A percentile compares a stretch with the other conserved stretches of the same genome.
Conservation (phyloP, 768 basidiomycete genomes). For the Suillus americanus region DNA sequence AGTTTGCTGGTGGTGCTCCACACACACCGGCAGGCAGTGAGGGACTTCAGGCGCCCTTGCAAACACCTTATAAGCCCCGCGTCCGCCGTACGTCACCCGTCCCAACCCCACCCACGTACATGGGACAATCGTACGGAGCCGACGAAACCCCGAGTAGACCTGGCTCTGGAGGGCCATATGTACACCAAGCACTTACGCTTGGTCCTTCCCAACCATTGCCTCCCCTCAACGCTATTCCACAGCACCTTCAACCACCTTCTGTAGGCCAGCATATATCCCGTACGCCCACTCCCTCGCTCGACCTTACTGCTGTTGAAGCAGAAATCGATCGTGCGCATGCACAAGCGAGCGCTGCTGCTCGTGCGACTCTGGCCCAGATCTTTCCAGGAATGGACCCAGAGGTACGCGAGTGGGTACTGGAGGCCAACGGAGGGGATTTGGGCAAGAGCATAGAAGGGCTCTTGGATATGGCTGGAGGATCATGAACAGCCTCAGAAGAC, state of each 20-base stretch:
- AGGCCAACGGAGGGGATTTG: slow-evolving; percentile 85
- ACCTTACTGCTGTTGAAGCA: slow-evolving; percentile 66
- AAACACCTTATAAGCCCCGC: slow-evolving; percentile 77
- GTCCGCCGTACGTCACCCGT: slow-evolving; percentile 54
- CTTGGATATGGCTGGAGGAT: slow-evolving; percentile 57
- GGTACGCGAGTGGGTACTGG: slow-evolving; percentile 85
- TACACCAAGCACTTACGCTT: slow-evolving; percentile 47
- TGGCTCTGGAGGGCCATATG: slow-evolving; percentile 36
- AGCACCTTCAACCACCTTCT: slow-evolving; percentile 35
- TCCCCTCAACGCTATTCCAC: slow-evolving; percentile 23
- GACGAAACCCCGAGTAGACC: slow-evolving; percentile 48
- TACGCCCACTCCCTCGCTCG: slow-evolving; percentile 68
- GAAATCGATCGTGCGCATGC: slow-evolving; percentile 80
- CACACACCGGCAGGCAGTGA: slow-evolving; percentile 40
- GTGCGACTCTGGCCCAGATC: slow-evolving; percentile 81
- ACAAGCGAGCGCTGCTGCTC: slow-evolving; percentile 67
- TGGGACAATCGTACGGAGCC: slow-evolving; percentile 21
- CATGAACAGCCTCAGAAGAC: not conserved
- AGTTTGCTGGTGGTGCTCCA: slow-evolving; percentile 27
- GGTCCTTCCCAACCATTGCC: slow-evolving; percentile 44
- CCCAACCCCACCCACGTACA: slow-evolving; percentile 23
- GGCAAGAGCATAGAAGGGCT: slow-evolving; percentile 87
- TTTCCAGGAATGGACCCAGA: slow-evolving; percentile 84
- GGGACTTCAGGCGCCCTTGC: slow-evolving; percentile 27
- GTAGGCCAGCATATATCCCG: slow-evolving; percentile 62